A percentile compares a stretch with the other conserved stretches of the same genome.
phyloP scores from a whole-genome alignment of 2,329 filamentous ascomycete genomes.

The Teratosphaeria pseudoeucalypti region DNA sequence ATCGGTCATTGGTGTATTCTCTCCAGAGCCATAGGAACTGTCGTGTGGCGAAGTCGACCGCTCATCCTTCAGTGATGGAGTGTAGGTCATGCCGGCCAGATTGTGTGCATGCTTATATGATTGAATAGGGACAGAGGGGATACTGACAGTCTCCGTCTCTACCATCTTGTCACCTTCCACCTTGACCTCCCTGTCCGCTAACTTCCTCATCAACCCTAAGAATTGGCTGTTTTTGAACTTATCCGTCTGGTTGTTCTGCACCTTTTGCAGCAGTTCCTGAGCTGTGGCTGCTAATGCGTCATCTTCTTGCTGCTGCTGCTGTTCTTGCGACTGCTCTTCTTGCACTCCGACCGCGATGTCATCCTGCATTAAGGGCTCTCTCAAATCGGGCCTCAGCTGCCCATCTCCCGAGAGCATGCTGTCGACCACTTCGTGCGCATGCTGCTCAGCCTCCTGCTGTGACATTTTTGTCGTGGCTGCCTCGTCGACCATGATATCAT shows the following conservation, averaged over 20 bases:
- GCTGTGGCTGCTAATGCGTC: slow-evolving; percentile 66
- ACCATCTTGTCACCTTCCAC: slow-evolving; percentile 63
- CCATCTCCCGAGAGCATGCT: background rate
- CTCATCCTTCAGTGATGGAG: background rate
- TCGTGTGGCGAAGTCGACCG: slow-evolving; percentile 6
- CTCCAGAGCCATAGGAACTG: slow-evolving; percentile 11
- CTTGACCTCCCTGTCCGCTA: slow-evolving; percentile 61
- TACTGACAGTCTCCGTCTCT: slow-evolving; percentile 31
- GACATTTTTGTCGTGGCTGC: background rate
- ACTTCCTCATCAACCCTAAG: slow-evolving; percentile 62
- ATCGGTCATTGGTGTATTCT: slow-evolving; percentile 6
- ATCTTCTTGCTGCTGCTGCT: slow-evolving; percentile 32
- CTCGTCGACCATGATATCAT: slow-evolving; percentile 27
- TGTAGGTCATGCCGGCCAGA: background rate
- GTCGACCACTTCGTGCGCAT: background rate
- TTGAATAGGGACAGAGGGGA: slow-evolving; percentile 3
- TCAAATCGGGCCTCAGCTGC: background rate
- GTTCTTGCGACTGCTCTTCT: slow-evolving; percentile 1
- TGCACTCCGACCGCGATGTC: background rate
- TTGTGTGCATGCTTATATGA: slow-evolving; percentile 5
- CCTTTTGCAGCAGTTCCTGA: slow-evolving; percentile 56
- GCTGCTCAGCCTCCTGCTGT: background rate
- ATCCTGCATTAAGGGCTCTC: background rate
- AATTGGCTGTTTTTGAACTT: slow-evolving; percentile 76
- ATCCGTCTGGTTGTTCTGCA: slow-evolving; percentile 56